Evolutionary conservation across 345 rosid genomes (phyloP).

Genomic region (Conringia planisiliqua): DNA sequence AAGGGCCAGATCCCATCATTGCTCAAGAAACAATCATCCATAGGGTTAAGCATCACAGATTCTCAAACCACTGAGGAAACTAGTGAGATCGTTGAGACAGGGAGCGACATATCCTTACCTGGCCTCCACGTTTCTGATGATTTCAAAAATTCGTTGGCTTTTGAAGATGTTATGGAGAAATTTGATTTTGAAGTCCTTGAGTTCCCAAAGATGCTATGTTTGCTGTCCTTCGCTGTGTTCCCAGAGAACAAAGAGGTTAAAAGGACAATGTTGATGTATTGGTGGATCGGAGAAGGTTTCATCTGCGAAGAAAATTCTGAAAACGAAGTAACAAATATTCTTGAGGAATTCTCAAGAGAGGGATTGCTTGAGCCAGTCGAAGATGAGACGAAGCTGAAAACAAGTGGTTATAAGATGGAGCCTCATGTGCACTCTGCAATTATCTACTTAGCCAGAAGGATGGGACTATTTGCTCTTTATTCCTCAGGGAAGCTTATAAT

Average conservation of each 20-base stretch:
- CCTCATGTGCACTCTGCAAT: slow-evolving; percentile 44
- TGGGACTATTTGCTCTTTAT: slow-evolving; percentile 20
- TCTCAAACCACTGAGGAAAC: slow-evolving; percentile 14
- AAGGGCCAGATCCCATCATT: slow-evolving; percentile 28
- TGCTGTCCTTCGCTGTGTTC: slow-evolving; percentile 48
- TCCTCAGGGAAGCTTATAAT: slow-evolving; percentile 16
- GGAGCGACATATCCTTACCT: slow-evolving; percentile 20
- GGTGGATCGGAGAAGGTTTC: slow-evolving; percentile 61
- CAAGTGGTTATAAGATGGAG: slow-evolving; percentile 38
- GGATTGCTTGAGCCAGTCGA: slow-evolving; percentile 36
- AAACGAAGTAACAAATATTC: slow-evolving; percentile 5
- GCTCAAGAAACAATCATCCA: slow-evolving; percentile 23
- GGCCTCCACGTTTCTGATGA: not conserved
- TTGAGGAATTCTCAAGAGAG: slow-evolving; percentile 17
- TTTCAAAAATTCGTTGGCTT: not conserved
- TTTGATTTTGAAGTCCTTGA: slow-evolving; percentile 25
- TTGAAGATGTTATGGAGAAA: slow-evolving; percentile 27
- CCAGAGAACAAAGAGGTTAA: slow-evolving; percentile 41
- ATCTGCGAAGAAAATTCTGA: not conserved
- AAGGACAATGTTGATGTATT: slow-evolving; percentile 45
- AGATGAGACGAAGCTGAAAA: slow-evolving; percentile 23
- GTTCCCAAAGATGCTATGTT: slow-evolving; percentile 14
- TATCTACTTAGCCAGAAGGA: slow-evolving; percentile 15
- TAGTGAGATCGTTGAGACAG: not conserved
- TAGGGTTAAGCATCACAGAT: not conserved